Percentiles rank a stretch among this genome's conserved stretches.
Conservation (phyloP, 768 basidiomycete species). For the Amanita pseudoporphyria region DNA sequence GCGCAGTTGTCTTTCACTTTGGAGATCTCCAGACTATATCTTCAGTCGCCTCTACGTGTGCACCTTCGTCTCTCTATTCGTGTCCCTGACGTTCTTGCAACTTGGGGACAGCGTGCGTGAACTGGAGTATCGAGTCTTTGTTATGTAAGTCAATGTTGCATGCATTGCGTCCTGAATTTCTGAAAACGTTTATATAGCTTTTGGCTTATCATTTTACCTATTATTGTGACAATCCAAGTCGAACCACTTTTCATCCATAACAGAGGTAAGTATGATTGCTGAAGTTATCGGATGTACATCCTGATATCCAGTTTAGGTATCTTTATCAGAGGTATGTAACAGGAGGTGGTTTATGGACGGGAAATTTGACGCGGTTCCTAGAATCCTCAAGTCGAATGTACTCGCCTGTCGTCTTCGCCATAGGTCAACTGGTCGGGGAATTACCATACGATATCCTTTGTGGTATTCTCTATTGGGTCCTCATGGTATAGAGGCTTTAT, state of each 20-base stretch:
- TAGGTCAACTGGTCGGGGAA: slow-evolving; percentile 75
- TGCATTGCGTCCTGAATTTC: not conserved
- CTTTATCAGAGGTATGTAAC: slow-evolving; percentile 24
- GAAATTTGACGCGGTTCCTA: slow-evolving; percentile 9
- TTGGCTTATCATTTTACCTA: slow-evolving; percentile 59
- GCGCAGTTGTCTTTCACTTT: slow-evolving; percentile 63
- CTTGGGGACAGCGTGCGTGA: slow-evolving; percentile 55
- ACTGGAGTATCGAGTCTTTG: slow-evolving; percentile 74
- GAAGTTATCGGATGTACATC: not conserved
- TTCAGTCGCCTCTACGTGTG: slow-evolving; percentile 77
- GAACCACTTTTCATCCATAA: slow-evolving; percentile 79
- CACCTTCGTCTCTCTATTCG: slow-evolving; percentile 56
- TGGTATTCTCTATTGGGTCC: slow-evolving; percentile 63
- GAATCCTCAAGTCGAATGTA: slow-evolving; percentile 84
- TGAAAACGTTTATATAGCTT: slow-evolving; percentile 29
- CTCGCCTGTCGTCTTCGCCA: slow-evolving; percentile 75
- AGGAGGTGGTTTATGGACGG: not conserved
- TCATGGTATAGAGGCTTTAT: slow-evolving; percentile 39
- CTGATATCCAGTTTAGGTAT: slow-evolving; percentile 17
- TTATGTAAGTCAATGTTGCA: slow-evolving; percentile 39
- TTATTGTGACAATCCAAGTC: slow-evolving; percentile 71
- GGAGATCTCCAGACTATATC: slow-evolving; percentile 80
- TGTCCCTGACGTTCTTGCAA: slow-evolving; percentile 74
- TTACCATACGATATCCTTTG: slow-evolving; percentile 69
- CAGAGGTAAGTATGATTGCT: slow-evolving; percentile 27